Evolutionary conservation across 176 grass and related monocot species (phyloP).

Genomic region (Triticum dicoccoides): DNA sequence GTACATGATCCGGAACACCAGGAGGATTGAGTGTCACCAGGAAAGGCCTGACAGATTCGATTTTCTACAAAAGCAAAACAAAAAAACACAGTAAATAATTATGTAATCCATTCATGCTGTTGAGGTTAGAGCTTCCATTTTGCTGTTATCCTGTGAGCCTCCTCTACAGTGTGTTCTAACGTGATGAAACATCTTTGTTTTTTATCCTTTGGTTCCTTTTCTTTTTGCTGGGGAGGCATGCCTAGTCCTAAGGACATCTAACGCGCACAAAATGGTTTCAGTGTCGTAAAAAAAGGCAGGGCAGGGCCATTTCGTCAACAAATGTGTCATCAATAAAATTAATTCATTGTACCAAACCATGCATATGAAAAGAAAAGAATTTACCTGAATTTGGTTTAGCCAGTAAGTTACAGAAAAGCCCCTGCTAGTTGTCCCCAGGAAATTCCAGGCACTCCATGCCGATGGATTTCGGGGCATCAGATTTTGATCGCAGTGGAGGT

Average conservation of each 20-base stretch:
- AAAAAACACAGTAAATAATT: not conserved
- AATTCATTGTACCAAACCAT: not conserved
- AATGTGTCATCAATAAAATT: not conserved
- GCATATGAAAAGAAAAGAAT: not conserved
- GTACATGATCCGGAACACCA: not conserved
- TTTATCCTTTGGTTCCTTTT: not conserved
- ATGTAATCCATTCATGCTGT: not conserved
- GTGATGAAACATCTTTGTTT: not conserved
- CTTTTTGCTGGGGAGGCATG: not conserved
- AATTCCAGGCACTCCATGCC: not conserved
- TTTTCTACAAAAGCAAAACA: not conserved
- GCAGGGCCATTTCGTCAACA: not conserved
- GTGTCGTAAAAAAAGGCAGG: not conserved
- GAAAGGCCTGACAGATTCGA: not conserved
- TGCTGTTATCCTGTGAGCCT: not conserved
- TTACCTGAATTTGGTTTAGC: constrained; percentile 3
- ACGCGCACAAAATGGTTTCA: not conserved
- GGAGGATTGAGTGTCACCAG: not conserved
- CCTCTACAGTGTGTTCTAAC: not conserved
- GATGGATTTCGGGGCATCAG: not conserved
- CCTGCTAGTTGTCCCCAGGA: not conserved
- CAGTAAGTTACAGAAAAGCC: not conserved
- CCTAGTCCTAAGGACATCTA: not conserved
- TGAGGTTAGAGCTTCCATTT: not conserved
- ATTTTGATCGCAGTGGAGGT: not conserved